Evolutionary conservation across 371 early-diverging fungal species (phyloP).

Genomic region (Lichtheimia ramosa): DNA sequence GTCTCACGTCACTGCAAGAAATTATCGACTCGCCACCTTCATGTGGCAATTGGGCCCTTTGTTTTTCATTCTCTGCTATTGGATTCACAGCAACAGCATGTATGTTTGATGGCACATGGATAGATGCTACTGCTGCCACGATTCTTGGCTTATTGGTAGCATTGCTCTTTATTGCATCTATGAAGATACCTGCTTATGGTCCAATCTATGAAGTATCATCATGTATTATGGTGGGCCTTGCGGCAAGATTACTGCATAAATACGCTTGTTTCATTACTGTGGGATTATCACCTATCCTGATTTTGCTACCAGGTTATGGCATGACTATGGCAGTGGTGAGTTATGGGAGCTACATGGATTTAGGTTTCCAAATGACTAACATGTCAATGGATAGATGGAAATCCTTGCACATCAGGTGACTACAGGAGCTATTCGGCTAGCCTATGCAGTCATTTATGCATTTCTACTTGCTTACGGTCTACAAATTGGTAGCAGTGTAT

Average conservation of each 20-base stretch:
- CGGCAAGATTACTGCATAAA: conserved; percentile 26
- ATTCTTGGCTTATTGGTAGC: conserved; percentile 31
- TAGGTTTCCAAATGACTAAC: too few species aligned
- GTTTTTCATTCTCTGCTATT: conserved; percentile 26
- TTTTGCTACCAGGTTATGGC: conserved; percentile 53
- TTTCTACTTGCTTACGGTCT: conserved; percentile 80
- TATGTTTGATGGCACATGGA: conserved; percentile 46
- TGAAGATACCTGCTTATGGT: conserved; percentile 35
- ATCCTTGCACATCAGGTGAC: conserved; percentile 73
- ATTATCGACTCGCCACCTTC: conserved; percentile 32
- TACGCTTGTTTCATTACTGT: conserved; percentile 43
- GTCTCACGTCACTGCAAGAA: conserved; percentile 29
- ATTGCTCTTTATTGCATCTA: conserved; percentile 27
- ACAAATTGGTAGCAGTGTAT: conserved; percentile 61
- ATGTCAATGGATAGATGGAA: conserved; percentile 32
- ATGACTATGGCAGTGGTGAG: conserved; percentile 29
- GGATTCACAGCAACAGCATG: conserved; percentile 37
- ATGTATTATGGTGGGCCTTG: conserved; percentile 32
- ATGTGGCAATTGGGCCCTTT: conserved; percentile 18
- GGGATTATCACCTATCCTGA: conserved; percentile 47
- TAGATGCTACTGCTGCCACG: conserved; percentile 31
- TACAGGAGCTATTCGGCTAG: conserved; percentile 79
- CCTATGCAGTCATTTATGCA: conserved; percentile 76
- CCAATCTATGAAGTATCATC: conserved; percentile 46
- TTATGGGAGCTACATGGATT: too few species aligned